Conservation (phyloP, 345 rosid species). For the Populus tremula region DNA sequence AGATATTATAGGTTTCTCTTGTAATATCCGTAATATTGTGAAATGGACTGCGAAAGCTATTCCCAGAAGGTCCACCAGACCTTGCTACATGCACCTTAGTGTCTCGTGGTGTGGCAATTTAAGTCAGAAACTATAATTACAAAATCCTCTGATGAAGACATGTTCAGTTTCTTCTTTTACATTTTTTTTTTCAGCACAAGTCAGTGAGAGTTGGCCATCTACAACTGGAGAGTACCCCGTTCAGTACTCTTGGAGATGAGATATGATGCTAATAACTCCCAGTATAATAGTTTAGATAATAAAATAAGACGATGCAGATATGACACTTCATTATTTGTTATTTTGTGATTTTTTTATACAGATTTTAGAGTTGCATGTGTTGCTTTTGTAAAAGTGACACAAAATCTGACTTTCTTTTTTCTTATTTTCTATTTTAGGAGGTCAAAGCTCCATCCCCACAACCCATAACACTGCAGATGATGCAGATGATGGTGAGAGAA, state of each 20-base stretch:
- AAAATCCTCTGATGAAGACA: too few relatives aligned
- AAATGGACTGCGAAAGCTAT: neutral
- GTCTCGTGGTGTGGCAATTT: neutral
- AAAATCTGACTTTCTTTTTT: conserved; percentile 7
- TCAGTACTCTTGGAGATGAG: too few relatives aligned
- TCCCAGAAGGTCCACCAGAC: neutral
- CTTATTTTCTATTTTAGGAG: conserved; percentile 34
- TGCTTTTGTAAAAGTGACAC: conserved; percentile 6
- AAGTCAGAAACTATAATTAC: too few relatives aligned
- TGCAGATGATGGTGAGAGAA: conserved; percentile 49
- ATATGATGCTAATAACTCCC: neutral
- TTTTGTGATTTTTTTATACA: neutral
- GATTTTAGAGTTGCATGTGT: neutral
- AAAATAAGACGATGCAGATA: neutral
- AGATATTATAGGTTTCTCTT: neutral
- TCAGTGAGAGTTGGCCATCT: neutral
- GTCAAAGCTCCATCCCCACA: conserved; percentile 32
- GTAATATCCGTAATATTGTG: neutral
- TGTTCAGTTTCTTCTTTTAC: too few relatives aligned
- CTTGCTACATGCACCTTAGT: neutral
- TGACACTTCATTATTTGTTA: neutral
- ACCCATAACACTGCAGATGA: conserved; percentile 40
- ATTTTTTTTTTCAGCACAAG: neutral
- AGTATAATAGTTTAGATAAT: neutral
- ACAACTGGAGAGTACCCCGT: neutral